phyloP scores from a whole-genome alignment of 306 rosid species.

The Vigna trinervia region DNA sequence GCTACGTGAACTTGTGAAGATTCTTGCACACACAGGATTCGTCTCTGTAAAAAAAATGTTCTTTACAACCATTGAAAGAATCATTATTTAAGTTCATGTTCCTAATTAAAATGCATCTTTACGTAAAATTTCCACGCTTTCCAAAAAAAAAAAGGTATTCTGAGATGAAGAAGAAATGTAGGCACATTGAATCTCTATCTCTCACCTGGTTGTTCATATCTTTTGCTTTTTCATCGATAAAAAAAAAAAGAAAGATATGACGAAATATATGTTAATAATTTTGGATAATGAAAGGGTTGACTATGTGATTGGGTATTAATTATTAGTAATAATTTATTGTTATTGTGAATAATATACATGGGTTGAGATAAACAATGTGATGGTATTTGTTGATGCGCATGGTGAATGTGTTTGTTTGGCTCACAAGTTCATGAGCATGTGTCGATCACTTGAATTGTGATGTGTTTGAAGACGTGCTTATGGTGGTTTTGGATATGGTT shows the following conservation, averaged over 20 bases:
- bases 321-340: slow-evolving; percentile 22
- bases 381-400: neutral
- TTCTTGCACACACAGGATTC: too few species aligned
- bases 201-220: slow-evolving; percentile 9
- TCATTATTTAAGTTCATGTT: too few species aligned
- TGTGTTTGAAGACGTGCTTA: slow-evolving; percentile 33
- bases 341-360: neutral
- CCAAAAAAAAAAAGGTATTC: neutral
- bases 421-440: neutral
- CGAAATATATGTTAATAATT: neutral
- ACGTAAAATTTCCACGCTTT: too few species aligned
- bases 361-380: neutral
- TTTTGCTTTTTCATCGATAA: neutral
- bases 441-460: neutral
- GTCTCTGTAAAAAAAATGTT: too few species aligned
- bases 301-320: slow-evolving; percentile 20
- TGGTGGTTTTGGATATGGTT: neutral
- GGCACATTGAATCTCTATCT: slow-evolving; percentile 11
- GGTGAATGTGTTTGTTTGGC: neutral
- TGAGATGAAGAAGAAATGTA: slow-evolving; percentile 5
- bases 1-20: too few species aligned
- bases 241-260: neutral
- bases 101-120: too few species aligned
- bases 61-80: too few species aligned
- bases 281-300: slow-evolving; percentile 26